Conservation (phyloP, 306 rosid genomes). For the Gillenia trifoliata region DNA sequence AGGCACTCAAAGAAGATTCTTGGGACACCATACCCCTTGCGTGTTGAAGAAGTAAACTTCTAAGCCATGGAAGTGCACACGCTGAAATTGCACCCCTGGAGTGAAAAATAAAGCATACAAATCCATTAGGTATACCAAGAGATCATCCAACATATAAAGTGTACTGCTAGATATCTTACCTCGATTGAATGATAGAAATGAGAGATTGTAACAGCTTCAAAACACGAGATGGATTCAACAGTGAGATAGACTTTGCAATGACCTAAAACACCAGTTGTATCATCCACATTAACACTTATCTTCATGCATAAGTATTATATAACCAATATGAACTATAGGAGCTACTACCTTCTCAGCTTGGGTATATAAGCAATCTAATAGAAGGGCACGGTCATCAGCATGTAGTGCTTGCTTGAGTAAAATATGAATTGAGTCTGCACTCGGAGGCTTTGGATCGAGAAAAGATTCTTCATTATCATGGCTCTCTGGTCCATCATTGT, state of each 20-base stretch:
- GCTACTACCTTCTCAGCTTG: conserved; percentile 66
- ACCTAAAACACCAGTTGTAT: conserved; percentile 42
- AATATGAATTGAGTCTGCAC: conserved; percentile 71
- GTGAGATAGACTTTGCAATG: conserved; percentile 60
- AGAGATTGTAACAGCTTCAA: conserved; percentile 66
- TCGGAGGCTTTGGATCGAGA: conserved; percentile 46
- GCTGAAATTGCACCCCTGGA: conserved; percentile 72
- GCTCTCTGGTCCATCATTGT: conserved; percentile 25
- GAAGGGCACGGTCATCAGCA: conserved; percentile 71
- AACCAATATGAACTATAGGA: background rate
- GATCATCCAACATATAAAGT: background rate
- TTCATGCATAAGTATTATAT: background rate
- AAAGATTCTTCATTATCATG: conserved; percentile 38
- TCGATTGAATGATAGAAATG: conserved; percentile 56
- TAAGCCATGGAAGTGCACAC: conserved; percentile 75
- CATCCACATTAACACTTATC: conserved; percentile 1
- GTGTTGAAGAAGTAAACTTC: conserved; percentile 65
- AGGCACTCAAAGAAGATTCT: conserved; percentile 62
- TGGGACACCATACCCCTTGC: conserved; percentile 70
- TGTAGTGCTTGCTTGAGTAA: conserved; percentile 80
- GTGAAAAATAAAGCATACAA: too few relatives aligned
- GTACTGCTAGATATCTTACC: conserved; percentile 29
- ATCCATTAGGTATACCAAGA: background rate
- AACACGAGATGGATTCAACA: conserved; percentile 53
- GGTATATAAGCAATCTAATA: conserved; percentile 66